Percentiles rank a stretch among this genome's conserved stretches.
Evolutionary conservation across 2,329 filamentous ascomycete species (phyloP).

Genomic region (Curvularia sp.): DNA sequence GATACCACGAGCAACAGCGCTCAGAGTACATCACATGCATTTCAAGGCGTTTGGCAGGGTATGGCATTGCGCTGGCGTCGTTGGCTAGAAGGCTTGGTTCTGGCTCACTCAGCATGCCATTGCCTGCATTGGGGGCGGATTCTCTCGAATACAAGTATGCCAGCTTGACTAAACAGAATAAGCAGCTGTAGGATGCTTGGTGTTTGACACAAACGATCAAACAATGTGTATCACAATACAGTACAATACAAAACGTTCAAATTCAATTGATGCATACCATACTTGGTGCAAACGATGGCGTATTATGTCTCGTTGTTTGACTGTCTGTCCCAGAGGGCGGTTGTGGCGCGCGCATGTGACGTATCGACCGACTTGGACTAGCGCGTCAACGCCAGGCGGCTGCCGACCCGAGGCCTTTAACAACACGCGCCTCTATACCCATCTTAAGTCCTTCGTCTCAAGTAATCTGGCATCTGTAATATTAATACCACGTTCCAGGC

Average conservation of each 20-base stretch:
- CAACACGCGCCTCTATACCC: conserved; percentile 20
- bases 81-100: conserved; percentile 4
- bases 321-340: background rate
- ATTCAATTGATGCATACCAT: background rate
- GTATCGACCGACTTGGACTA: conserved; percentile 15
- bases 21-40: conserved; percentile 20
- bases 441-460: conserved; percentile 29
- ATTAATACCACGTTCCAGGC: conserved; percentile 2
- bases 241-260: background rate
- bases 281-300: background rate
- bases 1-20: conserved; percentile 28
- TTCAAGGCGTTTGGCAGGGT: conserved; percentile 26
- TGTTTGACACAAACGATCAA: conserved; percentile 1
- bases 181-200: background rate
- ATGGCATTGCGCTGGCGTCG: conserved; percentile 6
- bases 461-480: conserved; percentile 17
- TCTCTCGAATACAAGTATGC: background rate
- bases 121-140: conserved; percentile 4
- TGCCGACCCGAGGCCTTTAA: conserved; percentile 15
- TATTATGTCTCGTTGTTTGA: background rate
- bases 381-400: conserved; percentile 19
- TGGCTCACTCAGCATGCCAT: background rate
- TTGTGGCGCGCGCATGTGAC: conserved; percentile 4
- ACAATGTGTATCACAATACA: conserved; percentile 1
- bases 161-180: conserved; percentile 1